A percentile compares a stretch with the other conserved stretches of the same genome.
Conservation (phyloP, 2,329 filamentous ascomycete species). For the Septoria linicola region DNA sequence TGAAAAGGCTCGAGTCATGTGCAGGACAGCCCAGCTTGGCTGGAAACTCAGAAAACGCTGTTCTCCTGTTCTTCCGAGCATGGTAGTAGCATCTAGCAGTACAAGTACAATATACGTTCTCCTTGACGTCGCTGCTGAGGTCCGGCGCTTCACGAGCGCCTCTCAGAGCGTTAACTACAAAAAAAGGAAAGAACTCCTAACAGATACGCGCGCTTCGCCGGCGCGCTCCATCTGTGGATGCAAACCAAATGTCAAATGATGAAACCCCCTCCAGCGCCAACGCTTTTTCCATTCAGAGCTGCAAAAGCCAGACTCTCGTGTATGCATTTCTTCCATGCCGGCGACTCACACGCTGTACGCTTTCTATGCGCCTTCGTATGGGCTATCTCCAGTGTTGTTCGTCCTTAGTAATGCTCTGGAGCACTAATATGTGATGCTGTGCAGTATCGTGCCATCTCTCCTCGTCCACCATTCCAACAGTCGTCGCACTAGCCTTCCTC, state of each 20-base stretch:
- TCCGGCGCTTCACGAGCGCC: too few species aligned
- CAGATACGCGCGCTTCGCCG: constrained; percentile 16
- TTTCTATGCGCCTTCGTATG: constrained; percentile 13
- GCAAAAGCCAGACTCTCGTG: constrained; percentile 13
- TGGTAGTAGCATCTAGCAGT: too few species aligned
- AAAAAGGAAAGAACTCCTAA: constrained; percentile 14
- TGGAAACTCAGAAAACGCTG: too few species aligned
- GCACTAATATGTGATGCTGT: constrained; percentile 1
- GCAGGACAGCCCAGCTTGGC: too few species aligned
- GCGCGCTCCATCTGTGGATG: constrained; percentile 16
- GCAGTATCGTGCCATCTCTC: neutral
- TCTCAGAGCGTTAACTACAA: neutral
- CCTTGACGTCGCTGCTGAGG: too few species aligned
- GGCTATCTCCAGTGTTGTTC: constrained; percentile 7
- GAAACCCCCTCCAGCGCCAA: constrained; percentile 11
- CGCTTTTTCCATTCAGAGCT: constrained; percentile 19
- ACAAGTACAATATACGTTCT: too few species aligned
- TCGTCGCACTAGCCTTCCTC: neutral
- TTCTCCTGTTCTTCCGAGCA: too few species aligned
- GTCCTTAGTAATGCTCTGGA: constrained; percentile 1
- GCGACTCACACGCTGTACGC: constrained; percentile 9
- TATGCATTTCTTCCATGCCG: constrained; percentile 6
- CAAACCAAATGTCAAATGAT: constrained; percentile 7
- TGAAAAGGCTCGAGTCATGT: too few species aligned
- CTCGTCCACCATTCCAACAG: neutral